Percentiles rank a stretch among this genome's conserved stretches.
Evolutionary conservation across 257 asterid genomes (phyloP).

Genomic region (Nicotiana attenuata): DNA sequence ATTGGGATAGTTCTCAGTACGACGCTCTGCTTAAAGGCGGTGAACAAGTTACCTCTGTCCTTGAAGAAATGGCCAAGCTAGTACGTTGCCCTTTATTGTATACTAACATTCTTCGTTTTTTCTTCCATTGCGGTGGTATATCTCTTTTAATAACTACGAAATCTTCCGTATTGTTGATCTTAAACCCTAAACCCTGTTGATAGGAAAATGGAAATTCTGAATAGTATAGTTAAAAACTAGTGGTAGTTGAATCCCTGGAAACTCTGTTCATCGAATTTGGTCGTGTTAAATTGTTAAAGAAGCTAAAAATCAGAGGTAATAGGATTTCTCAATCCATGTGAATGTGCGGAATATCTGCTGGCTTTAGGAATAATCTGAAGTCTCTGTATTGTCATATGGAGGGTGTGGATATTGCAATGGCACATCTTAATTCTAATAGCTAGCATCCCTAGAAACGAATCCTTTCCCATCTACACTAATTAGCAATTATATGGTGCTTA

Average conservation of each 20-base stretch:
- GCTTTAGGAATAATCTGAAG: background rate
- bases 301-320: background rate
- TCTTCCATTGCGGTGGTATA: background rate
- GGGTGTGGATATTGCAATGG: background rate
- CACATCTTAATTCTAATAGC: background rate
- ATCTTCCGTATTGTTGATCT: background rate
- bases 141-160: background rate
- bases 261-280: background rate
- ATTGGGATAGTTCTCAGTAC: slow-evolving; percentile 52
- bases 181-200: slow-evolving; percentile 7
- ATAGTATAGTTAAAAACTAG: too few species aligned
- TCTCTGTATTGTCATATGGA: background rate
- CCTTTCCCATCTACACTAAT: background rate
- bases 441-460: background rate
- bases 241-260: too few species aligned
- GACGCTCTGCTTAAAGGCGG: slow-evolving; percentile 76
- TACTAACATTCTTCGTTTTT: background rate
- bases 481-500: background rate
- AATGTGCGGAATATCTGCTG: background rate
- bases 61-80: slow-evolving; percentile 84
- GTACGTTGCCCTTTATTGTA: slow-evolving; percentile 34
- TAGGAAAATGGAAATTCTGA: background rate
- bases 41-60: slow-evolving; percentile 91
- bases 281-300: background rate
- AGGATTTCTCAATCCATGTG: background rate